Evolutionary conservation across 768 basidiomycete genomes (phyloP), one percentile per base, ranked within the genome.

Genomic region (Calocybe cyanea): DNA sequence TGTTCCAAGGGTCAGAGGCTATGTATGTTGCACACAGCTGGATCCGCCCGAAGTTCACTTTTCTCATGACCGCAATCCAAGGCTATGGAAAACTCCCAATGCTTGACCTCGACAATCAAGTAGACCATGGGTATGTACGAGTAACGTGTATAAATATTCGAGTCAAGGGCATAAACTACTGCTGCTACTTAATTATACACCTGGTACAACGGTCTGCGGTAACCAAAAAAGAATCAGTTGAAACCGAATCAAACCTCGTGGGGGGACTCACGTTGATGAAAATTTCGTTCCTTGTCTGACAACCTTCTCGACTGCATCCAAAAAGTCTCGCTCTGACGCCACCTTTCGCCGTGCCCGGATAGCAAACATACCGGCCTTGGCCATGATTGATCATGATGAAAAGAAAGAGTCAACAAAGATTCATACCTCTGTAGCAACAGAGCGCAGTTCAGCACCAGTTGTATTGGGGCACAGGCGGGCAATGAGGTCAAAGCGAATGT

Each of bases 321-420:
- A 70, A 71, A 97, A 99, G 67, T 99, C 96, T 44, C 92, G 85
- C 63, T 99, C 96, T 4, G 92, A 92, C 0, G 94, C 93, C 1
- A 98, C 92, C 66, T 98, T 98, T 66, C 96, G 77, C 56, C 96
- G 77, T 36, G 92, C 89, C 48, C 96, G 87, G 60, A 99, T 99
- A 1, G 96, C 95, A 68, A 95, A 99, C 96, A 99, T 98, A n/a
- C 96, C 96, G 38, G 96, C 96, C 87, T 90, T 52, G n/a, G 32
- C 32, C 24, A 40, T 21, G 25, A 11, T 28, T 28, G 25, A 28
- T 28, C 25, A 28, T 28, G 32, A 39, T 30, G 11, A 19, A 49
- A 19, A 56, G 30, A 33, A 45, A n/a, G 40, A 21, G 19, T n/a
- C 24, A 20, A 19, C 19, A 18, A 39, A 36, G 31, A 28, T 61